These are phyloP conservation scores for Gracilaria gracilis DNA, from an alignment of 23 red algal species.

Conservation along the genomic window DNA sequence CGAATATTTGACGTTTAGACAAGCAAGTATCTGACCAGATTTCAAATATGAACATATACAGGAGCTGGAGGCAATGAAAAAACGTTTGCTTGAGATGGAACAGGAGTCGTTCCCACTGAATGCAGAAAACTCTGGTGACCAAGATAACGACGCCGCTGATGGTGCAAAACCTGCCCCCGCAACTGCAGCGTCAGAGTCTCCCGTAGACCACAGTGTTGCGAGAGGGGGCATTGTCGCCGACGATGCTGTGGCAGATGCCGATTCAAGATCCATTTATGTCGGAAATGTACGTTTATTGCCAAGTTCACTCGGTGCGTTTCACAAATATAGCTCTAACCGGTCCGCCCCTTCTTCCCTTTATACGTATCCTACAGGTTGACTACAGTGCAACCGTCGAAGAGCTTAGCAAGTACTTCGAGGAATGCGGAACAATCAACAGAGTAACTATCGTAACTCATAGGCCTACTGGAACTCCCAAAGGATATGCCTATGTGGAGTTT, in stretches of 20 bases:
- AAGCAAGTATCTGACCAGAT: not conserved
- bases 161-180: slow-evolving; percentile 17
- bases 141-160: slow-evolving; percentile 7
- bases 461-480: slow-evolving; percentile 79
- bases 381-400: slow-evolving; percentile 82
- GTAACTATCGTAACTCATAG: slow-evolving; percentile 86
- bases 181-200: not conserved
- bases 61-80: slow-evolving; percentile 90
- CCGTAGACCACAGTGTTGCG: not conserved
- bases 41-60: not conserved
- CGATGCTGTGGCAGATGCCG: slow-evolving; percentile 67
- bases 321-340: slow-evolving; percentile 17
- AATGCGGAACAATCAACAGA: slow-evolving; percentile 90
- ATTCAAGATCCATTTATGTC: slow-evolving; percentile 88
- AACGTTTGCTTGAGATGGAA: slow-evolving; percentile 82
- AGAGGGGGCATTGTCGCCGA: slow-evolving; percentile 5
- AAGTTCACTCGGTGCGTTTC: not conserved
- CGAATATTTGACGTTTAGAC: not conserved
- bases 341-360: not conserved
- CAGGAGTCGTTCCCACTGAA: slow-evolving; percentile 67
- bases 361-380: slow-evolving; percentile 47
- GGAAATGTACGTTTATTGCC: slow-evolving; percentile 76
- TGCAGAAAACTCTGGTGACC: slow-evolving; percentile 51
- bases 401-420: slow-evolving; percentile 82
- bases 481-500: slow-evolving; percentile 93